Percentiles rank a stretch among this genome's conserved stretches.
phyloP scores from a whole-genome alignment of 331 rosid species.

The Pyracantha coccinea region DNA sequence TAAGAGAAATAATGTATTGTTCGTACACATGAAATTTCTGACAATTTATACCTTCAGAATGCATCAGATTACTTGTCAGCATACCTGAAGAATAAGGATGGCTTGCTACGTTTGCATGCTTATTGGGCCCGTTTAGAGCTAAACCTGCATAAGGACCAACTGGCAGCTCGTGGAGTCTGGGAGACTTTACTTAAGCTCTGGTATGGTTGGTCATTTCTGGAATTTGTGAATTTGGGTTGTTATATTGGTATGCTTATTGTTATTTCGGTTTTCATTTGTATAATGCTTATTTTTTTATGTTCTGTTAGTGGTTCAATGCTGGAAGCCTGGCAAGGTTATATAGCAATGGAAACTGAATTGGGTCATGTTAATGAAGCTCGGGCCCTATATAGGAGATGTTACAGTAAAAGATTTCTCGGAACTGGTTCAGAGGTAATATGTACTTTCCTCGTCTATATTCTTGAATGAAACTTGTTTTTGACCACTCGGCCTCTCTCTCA shows the following conservation, averaged over 20 bases:
- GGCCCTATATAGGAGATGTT: conserved; percentile 79
- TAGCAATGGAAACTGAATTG: conserved; percentile 68
- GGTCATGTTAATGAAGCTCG: conserved; percentile 70
- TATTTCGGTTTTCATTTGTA: background rate
- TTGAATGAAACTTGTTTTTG: too few relatives aligned
- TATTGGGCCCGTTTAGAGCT: conserved; percentile 92
- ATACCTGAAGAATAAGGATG: conserved; percentile 68
- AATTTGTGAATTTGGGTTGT: background rate
- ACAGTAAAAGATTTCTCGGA: conserved; percentile 65
- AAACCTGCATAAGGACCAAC: conserved; percentile 48
- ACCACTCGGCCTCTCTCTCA: too few relatives aligned
- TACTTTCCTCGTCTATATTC: background rate
- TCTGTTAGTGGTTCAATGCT: conserved; percentile 61
- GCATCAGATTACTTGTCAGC: conserved; percentile 78
- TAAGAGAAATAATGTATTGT: background rate
- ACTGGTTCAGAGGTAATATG: conserved; percentile 78
- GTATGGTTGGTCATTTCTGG: conserved; percentile 37
- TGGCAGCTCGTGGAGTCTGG: conserved; percentile 88
- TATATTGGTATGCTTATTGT: background rate
- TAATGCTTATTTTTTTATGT: background rate
- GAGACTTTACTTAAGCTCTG: conserved; percentile 77
- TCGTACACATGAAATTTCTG: conserved; percentile 9
- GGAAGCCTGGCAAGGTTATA: conserved; percentile 80
- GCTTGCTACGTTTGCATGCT: conserved; percentile 53
- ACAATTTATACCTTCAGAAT: conserved; percentile 39